Base-by-base conservation (phyloP, 1,284 basidiomycete genomes). In the Boletus sp. region DNA sequence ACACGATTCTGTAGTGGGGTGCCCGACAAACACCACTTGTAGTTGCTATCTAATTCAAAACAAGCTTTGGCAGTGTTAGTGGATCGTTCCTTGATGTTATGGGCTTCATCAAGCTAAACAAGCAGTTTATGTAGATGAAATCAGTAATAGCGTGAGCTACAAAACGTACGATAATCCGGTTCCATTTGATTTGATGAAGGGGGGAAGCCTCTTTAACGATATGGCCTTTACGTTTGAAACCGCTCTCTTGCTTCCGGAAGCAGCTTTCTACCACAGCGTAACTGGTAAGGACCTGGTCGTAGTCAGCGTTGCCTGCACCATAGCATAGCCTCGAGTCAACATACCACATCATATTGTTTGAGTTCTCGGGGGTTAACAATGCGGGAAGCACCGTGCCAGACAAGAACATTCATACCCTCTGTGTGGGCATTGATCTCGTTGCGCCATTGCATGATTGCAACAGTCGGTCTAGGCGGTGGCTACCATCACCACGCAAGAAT, bases 381-480 rank as follows among this genome's bases (percentile, higher is more conserved):
- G 25, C 88, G 77, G 13, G 81, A 77, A 3, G 80, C 69, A 17
- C 96, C 96, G 65, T 99, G 94, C 92, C 92, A 99, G 13, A 99
- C 79, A 35, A 89, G 80, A 23, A 95, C 89, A 44, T 82, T 82
- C 60, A 93, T 72, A 8, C 84, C 83, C 52, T 85, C 78, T 0
- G 91, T 88, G 58, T 92, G 90, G 0, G 83, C 71, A 30, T 83
- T 82, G 49, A 99, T 93, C 68, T 99, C 96, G 66, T 95, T 93
- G 57, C 84, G 82, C 96, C 96, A 99, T 72, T 99, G 95, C 85
- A 99, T 94, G 55, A 99, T 84, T 20, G 96, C 96, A 41, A 98
- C 95, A 3, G 94, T 96, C 2, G 92, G 92, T 17, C 88, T 90
- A 49, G 0, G 43, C 22, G 27, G 25, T 32, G 29, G 43, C 14